Percentiles rank a stretch among this genome's conserved stretches.
phyloP scores from a whole-genome alignment of 2,329 filamentous ascomycete species.

The Colletotrichum melonis region DNA sequence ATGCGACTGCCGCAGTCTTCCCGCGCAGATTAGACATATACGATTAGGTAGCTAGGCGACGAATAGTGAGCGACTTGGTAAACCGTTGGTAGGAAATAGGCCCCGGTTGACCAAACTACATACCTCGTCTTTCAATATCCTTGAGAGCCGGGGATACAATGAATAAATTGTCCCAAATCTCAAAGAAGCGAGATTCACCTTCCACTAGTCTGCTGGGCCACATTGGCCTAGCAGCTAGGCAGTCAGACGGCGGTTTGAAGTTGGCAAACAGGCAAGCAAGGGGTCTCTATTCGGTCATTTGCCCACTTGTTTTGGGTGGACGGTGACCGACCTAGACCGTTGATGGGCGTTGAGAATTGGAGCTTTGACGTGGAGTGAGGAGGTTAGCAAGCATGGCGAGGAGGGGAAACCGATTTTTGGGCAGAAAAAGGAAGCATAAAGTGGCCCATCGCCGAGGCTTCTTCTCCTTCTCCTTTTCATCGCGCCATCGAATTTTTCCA shows the following conservation, averaged over 20 bases:
- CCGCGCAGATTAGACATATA: not conserved
- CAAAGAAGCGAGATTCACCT: not conserved
- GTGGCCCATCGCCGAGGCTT: not conserved
- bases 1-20: not conserved
- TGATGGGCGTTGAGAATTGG: not conserved
- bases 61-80: not conserved
- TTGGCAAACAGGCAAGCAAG: not conserved
- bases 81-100: not conserved
- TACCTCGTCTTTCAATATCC: not conserved
- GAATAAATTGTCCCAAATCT: not conserved
- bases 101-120: not conserved
- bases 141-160: not conserved
- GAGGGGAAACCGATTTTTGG: not conserved
- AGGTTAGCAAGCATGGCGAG: not conserved
- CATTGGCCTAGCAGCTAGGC: not conserved
- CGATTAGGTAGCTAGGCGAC: not conserved
- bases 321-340: not conserved
- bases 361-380: not conserved
- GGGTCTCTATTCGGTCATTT: not conserved
- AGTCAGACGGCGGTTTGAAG: not conserved
- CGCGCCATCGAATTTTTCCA: not conserved
- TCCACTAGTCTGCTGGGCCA: not conserved
- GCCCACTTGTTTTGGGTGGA: not conserved
- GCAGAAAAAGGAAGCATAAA: not conserved
- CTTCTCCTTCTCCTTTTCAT: not conserved